These are phyloP conservation scores for Asterochloris sp. DNA, from an alignment of 139 green algal species.

Conservation along the genomic window DNA sequence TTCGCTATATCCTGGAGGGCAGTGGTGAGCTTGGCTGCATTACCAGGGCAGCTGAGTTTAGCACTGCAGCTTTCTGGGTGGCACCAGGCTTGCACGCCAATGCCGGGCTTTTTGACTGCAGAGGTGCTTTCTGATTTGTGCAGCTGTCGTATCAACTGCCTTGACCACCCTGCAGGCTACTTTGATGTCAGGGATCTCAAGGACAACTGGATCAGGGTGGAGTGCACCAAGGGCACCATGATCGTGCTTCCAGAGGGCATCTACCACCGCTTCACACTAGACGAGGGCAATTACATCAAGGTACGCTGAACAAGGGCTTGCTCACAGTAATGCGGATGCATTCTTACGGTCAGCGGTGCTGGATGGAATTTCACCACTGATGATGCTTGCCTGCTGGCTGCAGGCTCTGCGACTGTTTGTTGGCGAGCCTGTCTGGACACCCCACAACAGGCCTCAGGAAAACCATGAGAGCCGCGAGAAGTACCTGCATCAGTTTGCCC, in stretches of 20 bases:
- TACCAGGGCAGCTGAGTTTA: too few relatives aligned
- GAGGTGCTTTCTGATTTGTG: neutral
- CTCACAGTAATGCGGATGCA: neutral
- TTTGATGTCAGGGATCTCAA: conserved; percentile 93
- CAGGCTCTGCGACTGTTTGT: conserved; percentile 94
- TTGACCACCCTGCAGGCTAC: conserved; percentile 63
- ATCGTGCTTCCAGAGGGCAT: conserved; percentile 94
- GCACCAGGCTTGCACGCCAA: too few relatives aligned
- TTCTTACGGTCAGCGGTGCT: neutral
- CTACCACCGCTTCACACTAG: conserved; percentile 96
- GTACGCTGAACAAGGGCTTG: conserved; percentile 10
- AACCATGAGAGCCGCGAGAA: conserved; percentile 53
- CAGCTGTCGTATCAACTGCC: neutral
- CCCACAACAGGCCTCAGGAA: conserved; percentile 72
- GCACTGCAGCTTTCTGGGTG: too few relatives aligned
- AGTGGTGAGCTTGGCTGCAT: conserved; percentile 37
- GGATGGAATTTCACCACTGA: neutral
- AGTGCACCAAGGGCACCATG: conserved; percentile 72
- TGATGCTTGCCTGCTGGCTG: neutral
- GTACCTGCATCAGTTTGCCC: conserved; percentile 49
- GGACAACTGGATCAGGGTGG: conserved; percentile 91
- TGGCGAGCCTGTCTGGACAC: conserved; percentile 92
- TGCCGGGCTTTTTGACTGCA: neutral
- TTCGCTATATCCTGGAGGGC: conserved; percentile 79
- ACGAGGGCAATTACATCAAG: conserved; percentile 86